A percentile compares a stretch with the other conserved stretches of the same genome.
phyloP scores from a whole-genome alignment of 495 filamentous ascomycete genomes.

The Hypoxylon rickii region DNA sequence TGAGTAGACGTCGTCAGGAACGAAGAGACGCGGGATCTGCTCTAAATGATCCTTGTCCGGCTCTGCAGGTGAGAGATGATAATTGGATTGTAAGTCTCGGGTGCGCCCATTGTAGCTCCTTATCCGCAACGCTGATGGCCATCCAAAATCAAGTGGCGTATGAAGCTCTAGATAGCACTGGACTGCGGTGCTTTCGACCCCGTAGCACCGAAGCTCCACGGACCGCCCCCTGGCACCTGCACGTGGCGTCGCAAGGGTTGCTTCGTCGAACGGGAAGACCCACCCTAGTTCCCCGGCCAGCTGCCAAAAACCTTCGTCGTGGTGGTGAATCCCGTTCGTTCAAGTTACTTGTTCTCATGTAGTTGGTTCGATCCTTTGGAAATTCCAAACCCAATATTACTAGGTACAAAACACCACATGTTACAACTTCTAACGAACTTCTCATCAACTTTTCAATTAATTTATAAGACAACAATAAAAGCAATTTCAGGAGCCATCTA shows the following conservation, averaged over 20 bases:
- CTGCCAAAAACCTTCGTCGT: constrained; percentile 8
- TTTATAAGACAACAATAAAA: not conserved
- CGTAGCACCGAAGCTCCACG: constrained; percentile 3
- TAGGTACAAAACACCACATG: not conserved
- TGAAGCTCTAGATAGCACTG: too few relatives aligned
- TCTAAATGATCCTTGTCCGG: not conserved
- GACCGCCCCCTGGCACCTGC: constrained; percentile 26
- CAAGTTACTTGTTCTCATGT: constrained; percentile 23
- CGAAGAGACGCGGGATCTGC: too few relatives aligned
- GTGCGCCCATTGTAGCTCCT: not conserved
- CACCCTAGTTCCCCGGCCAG: constrained; percentile 21
- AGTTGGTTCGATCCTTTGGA: constrained; percentile 19
- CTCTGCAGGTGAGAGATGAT: not conserved
- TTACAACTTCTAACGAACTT: not conserved
- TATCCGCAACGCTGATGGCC: too few relatives aligned
- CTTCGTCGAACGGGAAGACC: constrained; percentile 16
- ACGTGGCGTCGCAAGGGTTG: constrained; percentile 22
- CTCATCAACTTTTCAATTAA: not conserved
- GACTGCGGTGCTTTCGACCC: constrained; percentile 9
- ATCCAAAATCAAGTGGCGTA: too few relatives aligned
- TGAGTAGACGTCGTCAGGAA: not conserved
- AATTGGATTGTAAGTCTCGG: not conserved
- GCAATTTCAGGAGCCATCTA: too few relatives aligned
- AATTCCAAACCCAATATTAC: not conserved
- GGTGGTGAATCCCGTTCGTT: not conserved